Percentiles rank a stretch among this genome's conserved stretches.
Conservation (phyloP, 257 asterid species). For the Coffea canephora region DNA sequence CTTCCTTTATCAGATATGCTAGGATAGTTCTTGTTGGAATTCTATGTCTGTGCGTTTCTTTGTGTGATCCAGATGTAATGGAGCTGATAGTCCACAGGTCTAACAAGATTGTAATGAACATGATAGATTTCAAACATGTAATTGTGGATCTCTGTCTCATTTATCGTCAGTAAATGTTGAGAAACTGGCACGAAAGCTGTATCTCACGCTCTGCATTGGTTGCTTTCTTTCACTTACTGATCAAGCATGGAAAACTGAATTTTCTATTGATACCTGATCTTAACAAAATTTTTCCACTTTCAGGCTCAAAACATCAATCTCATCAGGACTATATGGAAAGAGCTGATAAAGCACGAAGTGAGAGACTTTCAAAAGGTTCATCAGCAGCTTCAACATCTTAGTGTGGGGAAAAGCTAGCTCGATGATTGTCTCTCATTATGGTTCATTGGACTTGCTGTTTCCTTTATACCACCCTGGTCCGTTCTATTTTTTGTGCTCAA, state of each 20-base stretch:
- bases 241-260: not conserved
- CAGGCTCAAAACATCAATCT: constrained; percentile 75
- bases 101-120: not conserved
- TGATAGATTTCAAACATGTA: not conserved
- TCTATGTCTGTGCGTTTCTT: too few species aligned
- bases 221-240: not conserved
- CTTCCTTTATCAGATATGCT: not conserved
- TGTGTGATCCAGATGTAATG: too few species aligned
- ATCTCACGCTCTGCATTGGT: not conserved
- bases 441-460: not conserved
- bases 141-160: too few species aligned
- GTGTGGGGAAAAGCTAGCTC: constrained; percentile 17
- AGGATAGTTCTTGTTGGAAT: not conserved
- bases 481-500: not conserved
- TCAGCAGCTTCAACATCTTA: constrained; percentile 23
- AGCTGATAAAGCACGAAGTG: constrained; percentile 76
- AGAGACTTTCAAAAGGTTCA: constrained; percentile 60
- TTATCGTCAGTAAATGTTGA: not conserved
- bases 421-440: not conserved
- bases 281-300: not conserved
- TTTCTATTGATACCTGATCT: not conserved
- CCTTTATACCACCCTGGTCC: not conserved
- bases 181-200: not conserved
- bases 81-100: not conserved
- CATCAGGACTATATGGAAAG: constrained; percentile 90